Evolutionary conservation across 78 protist genomes (phyloP).

Genomic region (Speleostelium caveatum): DNA sequence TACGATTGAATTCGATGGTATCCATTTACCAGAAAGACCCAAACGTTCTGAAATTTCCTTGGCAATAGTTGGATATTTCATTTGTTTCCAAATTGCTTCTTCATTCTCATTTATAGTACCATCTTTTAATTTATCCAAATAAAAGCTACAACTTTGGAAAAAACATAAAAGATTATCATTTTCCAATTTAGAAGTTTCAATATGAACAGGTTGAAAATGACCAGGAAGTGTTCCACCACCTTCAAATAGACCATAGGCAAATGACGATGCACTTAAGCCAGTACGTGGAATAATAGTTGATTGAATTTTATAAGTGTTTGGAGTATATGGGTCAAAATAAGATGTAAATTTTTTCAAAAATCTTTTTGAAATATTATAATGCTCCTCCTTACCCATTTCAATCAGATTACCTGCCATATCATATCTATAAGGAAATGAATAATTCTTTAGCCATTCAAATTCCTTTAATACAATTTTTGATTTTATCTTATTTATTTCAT

Average conservation of each 20-base stretch:
- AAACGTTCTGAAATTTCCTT: background rate
- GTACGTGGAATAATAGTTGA: background rate
- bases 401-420: background rate
- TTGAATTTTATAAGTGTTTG: background rate
- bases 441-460: slow-evolving; percentile 6
- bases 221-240: background rate
- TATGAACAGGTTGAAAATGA: background rate
- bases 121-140: background rate
- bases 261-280: background rate
- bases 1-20: background rate
- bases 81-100: slow-evolving; percentile 5
- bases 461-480: background rate
- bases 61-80: background rate
- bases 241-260: background rate
- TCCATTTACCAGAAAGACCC: background rate
- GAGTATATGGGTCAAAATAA: background rate
- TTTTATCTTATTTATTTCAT: background rate
- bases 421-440: background rate
- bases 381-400: background rate
- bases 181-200: background rate
- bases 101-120: background rate
- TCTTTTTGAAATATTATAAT: too few relatives aligned
- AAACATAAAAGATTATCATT: background rate
- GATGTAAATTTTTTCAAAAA: too few relatives aligned
- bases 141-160: background rate